Evolutionary conservation across 495 filamentous ascomycete genomes (phyloP).

Genomic region (Glonium stellatum): DNA sequence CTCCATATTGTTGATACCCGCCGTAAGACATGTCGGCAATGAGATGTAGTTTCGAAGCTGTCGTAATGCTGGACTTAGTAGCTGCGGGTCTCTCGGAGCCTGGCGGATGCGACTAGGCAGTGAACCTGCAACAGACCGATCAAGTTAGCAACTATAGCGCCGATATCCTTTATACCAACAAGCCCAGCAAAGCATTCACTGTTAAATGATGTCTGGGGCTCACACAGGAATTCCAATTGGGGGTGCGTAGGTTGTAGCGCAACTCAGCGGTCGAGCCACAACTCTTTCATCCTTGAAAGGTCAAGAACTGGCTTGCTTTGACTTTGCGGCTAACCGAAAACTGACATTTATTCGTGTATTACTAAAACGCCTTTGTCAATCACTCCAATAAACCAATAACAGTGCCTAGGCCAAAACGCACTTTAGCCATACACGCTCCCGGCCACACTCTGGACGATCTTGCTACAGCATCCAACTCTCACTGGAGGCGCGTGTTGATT

Average conservation of each 20-base stretch:
- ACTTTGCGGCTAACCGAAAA: too few species aligned
- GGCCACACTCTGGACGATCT: too few species aligned
- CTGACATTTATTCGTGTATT: too few species aligned
- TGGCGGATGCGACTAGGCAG: neutral
- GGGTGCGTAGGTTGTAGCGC: neutral
- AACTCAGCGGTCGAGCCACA: neutral
- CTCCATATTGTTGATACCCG: slow-evolving; percentile 35
- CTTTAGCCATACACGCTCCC: too few species aligned
- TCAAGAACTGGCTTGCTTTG: neutral
- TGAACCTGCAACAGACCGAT: too few species aligned
- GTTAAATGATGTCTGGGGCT: neutral
- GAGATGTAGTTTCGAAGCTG: neutral
- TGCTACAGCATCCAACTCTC: too few species aligned
- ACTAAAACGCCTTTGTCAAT: neutral
- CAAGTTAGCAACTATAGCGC: too few species aligned
- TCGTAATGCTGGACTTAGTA: neutral
- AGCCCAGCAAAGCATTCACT: neutral
- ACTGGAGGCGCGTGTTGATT: too few species aligned
- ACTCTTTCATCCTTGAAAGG: neutral
- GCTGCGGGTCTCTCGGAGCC: neutral
- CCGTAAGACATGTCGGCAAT: slow-evolving; percentile 24
- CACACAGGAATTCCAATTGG: neutral
- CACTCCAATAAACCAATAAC: neutral
- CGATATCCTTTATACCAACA: too few species aligned
- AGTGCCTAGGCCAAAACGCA: too few species aligned